Percentiles rank a stretch among this genome's conserved stretches.
These are phyloP conservation scores for Yamadazyma kanchanaburiensis DNA, from an alignment of 1,139 yeast genomes.

Conservation along the genomic window DNA sequence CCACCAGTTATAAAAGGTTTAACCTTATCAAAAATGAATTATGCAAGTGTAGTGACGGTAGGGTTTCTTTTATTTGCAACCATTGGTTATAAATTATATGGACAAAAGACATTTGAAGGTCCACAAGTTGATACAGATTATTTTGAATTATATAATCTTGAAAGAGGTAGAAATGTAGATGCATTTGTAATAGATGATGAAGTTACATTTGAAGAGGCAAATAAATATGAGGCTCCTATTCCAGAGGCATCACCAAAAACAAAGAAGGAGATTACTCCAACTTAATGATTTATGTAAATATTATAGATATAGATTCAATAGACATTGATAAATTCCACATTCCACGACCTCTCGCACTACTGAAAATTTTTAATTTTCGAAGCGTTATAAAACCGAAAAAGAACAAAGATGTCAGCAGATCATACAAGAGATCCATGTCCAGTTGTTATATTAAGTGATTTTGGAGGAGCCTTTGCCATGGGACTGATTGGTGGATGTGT, in stretches of 20 bases:
- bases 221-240: conserved; percentile 9
- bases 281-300: too few species aligned
- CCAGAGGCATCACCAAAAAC: too few species aligned
- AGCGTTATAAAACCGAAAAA: conserved; percentile 2
- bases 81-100: conserved; percentile 57
- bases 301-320: neutral
- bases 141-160: conserved; percentile 35
- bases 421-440: conserved; percentile 99
- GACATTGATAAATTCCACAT: neutral
- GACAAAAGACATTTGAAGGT: conserved; percentile 56
- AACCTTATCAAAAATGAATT: conserved; percentile 64
- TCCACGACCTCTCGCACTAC: too few species aligned
- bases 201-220: conserved; percentile 3
- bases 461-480: conserved; percentile 99
- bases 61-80: conserved; percentile 48
- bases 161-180: conserved; percentile 16
- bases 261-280: too few species aligned
- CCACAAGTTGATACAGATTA: conserved; percentile 58
- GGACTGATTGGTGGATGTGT: conserved; percentile 97
- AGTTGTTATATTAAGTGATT: conserved; percentile 88
- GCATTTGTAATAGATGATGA: too few species aligned
- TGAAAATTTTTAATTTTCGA: too few species aligned
- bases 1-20: conserved; percentile 69
- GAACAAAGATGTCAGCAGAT: conserved; percentile 72
- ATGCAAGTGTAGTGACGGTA: conserved; percentile 61